Base-by-base conservation (phyloP, 2,329 filamentous ascomycete genomes). In the Phaeoacremonium minimum region DNA sequence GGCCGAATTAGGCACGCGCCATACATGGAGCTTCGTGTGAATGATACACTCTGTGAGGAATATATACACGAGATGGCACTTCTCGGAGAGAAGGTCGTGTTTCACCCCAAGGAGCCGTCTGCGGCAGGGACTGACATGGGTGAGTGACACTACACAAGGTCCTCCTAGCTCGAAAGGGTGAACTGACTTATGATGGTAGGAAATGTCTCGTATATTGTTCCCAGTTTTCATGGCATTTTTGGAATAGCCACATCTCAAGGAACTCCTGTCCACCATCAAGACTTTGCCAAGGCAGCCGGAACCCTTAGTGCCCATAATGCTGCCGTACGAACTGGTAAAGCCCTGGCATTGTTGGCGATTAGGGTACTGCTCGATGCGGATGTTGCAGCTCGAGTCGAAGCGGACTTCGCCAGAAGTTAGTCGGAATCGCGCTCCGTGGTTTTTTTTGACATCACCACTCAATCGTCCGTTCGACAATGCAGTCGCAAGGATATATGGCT, bases 61-160 rank as follows among this genome's bases (percentile, higher is more conserved):
- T 18, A 7, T 32, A n/a, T 18, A 15, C 4, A 13, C 5, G 7
- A 32, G 30, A 32, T 32, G 30, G 8, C 16, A 13, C 15, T 15
- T 16, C 6, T 32, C 8, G 30, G 30, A 18, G 15, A 18, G 13
- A 13, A 32, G 4, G 13, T 32, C 15, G 15, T 32, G 7, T 18
- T 32, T 17, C 15, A 16, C 13, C 15, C 16, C 16, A 17, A 32
- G 15, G 18, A 32, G 15, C 30, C 30, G 15, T 32, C 30, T 17
- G 14, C 14, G 14, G 30, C 30, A 9, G 30, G 30, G 13, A 32
- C 30, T 6, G 18, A 35, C 29, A 28, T 35, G 22, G 33, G 15
- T 35, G 13, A 28, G 33, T n/a, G 29, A 19, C 20, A 8, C 14
- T 14, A 17, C 17, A 8, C 14, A 17, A 12, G 13, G 16, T 32